Conservation (phyloP, 192 early-diverging fungal species). For the Chytriomyces sp. region DNA sequence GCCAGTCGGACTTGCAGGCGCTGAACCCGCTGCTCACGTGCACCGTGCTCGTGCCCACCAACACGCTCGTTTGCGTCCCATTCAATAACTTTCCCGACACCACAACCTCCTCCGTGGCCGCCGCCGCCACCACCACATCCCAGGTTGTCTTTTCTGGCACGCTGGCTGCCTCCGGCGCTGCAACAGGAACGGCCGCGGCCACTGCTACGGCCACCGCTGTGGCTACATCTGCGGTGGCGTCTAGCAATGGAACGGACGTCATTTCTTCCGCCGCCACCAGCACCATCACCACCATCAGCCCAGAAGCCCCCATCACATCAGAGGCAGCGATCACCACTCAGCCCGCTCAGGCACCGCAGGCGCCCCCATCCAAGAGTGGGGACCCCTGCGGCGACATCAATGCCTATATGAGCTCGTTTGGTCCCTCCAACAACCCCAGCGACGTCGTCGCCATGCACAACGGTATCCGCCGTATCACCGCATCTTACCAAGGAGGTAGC, state of each 20-base stretch:
- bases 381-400: background rate
- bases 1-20: too few species aligned
- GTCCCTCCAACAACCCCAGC: background rate
- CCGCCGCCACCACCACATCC: background rate
- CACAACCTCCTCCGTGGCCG: background rate
- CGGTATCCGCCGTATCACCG: background rate
- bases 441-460: conserved; percentile 5
- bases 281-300: background rate
- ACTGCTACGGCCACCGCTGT: background rate
- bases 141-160: background rate
- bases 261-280: background rate
- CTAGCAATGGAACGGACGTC: background rate
- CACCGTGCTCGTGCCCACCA: background rate
- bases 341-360: background rate
- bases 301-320: background rate
- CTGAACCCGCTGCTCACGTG: background rate
- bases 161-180: background rate
- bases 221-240: background rate
- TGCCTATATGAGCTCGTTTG: background rate
- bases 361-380: background rate
- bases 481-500: background rate
- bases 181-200: background rate
- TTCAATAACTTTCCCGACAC: too few species aligned
- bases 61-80: background rate
- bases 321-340: background rate